Evolutionary conservation across 768 basidiomycete genomes (phyloP).

Genomic region (Termitomyces sp.): DNA sequence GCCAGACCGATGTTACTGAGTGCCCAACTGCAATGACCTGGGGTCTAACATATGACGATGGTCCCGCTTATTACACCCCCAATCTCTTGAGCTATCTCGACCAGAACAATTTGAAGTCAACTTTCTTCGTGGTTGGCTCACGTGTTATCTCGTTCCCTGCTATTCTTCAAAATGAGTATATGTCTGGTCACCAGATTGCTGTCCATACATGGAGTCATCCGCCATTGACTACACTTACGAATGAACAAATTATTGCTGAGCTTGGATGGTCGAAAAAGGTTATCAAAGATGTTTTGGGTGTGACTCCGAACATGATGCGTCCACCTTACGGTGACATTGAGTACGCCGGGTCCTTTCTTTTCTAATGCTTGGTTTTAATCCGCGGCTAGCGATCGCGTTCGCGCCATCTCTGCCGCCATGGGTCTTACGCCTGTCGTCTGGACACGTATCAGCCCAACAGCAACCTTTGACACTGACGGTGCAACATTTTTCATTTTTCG

Average conservation of each 20-base stretch:
- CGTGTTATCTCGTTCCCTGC: constrained; percentile 66
- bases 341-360: constrained; percentile 27
- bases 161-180: constrained; percentile 70
- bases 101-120: constrained; percentile 59
- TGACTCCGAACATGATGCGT: constrained; percentile 74
- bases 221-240: constrained; percentile 64
- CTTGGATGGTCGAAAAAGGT: constrained; percentile 84
- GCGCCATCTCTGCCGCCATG: constrained; percentile 80
- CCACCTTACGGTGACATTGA: constrained; percentile 83
- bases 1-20: constrained; percentile 60
- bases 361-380: constrained; percentile 2
- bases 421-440: constrained; percentile 80
- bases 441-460: constrained; percentile 57
- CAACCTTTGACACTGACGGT: constrained; percentile 72
- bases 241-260: constrained; percentile 82
- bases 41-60: constrained; percentile 68
- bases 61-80: constrained; percentile 75
- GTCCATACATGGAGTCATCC: constrained; percentile 70
- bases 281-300: constrained; percentile 77
- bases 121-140: constrained; percentile 87
- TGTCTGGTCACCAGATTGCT: constrained; percentile 74
- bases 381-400: constrained; percentile 67
- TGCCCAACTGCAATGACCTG: constrained; percentile 64
- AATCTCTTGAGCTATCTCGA: constrained; percentile 69
- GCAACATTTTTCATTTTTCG: constrained; percentile 11